Base-by-base conservation (phyloP, 2,329 filamentous ascomycete genomes). In the Epichloe gansuensis region DNA sequence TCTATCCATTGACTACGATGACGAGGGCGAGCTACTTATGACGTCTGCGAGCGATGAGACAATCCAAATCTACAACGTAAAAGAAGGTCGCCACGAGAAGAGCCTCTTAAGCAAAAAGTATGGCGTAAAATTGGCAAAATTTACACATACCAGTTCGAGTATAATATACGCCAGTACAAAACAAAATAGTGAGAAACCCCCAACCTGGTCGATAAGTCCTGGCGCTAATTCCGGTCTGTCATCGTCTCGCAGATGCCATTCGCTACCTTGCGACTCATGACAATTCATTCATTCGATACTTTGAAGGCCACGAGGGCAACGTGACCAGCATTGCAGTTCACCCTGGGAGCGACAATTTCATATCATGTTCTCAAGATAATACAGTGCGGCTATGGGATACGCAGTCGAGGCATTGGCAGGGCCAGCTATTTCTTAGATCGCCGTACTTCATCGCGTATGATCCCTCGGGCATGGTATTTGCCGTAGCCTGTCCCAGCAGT, bases 161-260 rank as follows among this genome's bases (percentile, higher is more conserved):
- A 89, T 98, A 63, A 83, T 98, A 54, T 96, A 97, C 63, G 90
- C 93, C 49, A 95, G 88, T 65, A 98, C 93, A 12, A 96, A 95
- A 65, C 82, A 94, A 60, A 94, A 98, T 63, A 80, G 85, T 89
- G 73, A 55, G 72, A 39, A 17, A 31, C 41, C 23, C 40, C n/a
- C 23, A 7, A 17, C 7, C 25, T 31, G 12, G 9, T 13, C 11
- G 8, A 48, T 47, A 21, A 6, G 17, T n/a, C 46, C 6, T 39
- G 27, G 36, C 13, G 12, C 53, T 58, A 46, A 58, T 42, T 42
- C 23, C 15, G 21, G 13, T n/a, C 46, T 31, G 42, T 6, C 21
- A 36, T 17, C 23, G 7, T 27, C 11, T 38, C 12, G 23, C 53
- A 84, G 85, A 91, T 72, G 89, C 81, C 61, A 94, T 86, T 58